Evolutionary conservation across 768 basidiomycete genomes (phyloP), one percentile per base, ranked within the genome.

Genomic region (Suillus placidus): DNA sequence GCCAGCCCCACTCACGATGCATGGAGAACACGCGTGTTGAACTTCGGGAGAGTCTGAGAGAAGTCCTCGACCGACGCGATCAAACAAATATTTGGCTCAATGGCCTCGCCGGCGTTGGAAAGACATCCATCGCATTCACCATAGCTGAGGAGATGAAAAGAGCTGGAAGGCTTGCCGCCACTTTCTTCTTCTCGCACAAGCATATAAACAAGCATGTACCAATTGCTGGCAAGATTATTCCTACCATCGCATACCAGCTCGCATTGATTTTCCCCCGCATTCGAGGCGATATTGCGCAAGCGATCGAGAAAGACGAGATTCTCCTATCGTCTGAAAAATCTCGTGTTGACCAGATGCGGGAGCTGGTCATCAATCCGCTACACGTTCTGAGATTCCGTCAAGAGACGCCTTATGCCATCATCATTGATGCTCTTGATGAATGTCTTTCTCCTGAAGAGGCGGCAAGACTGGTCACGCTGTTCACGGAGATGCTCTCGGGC

Each of bases 161-260:
- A 26, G 66, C 60, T 13, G 60, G 66, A 10, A 69, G 68, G 42
- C 67, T 70, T 6, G 71, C 65, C 10, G 69, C 69, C 23, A 65
- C 62, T 1, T 71, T 71, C 20, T 70, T 71, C 66, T 71, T 71
- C 26, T 64, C 67, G 18, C 64, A 67, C 18, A 49, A 61, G 10
- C 62, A 66, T 16, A 60, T 63, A 2, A 62, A 67, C 18, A 49
- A 61, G 10, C 62, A 66, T 16, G 62, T 63, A 2, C 64, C 65
- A 35, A 16, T 38, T 18, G 16, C 8, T 6, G 23, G 60, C 7
- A 52, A 55, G 2, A 51, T 71, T 6, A 64, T 71, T 51, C 67
- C 67, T 8, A 70, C 69, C 6, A 54, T 71, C 14, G 67, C 71
- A 2, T 68, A 70, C 43, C 66, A 71, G 38, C 64, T 71, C 16